phyloP scores from a whole-genome alignment of 176 grass and related monocot species.

The Hordeum vulgare region MorexV3_pseudomolecules_assembly NC_058522.1:301063605-301064104 shows the following conservation, averaged over 20 bases:
- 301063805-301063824: slow-evolving; percentile 60
- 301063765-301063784: background rate
- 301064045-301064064: background rate
- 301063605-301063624: slow-evolving; percentile 57
- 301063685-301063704: slow-evolving; percentile 54
- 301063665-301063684: slow-evolving; percentile 66
- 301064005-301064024: background rate
- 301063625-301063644: slow-evolving; percentile 68
- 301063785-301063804: slow-evolving; percentile 27
- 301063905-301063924: background rate
- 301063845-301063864: slow-evolving; percentile 67
- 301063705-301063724: slow-evolving; percentile 40
- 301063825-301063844: slow-evolving; percentile 67
- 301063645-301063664: slow-evolving; percentile 79
- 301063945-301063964: background rate
- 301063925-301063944: background rate
- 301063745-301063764: background rate
- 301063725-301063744: background rate
- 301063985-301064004: background rate
- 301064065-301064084: background rate
- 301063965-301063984: background rate
- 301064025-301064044: background rate
- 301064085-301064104: background rate
- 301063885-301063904: background rate
- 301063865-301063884: background rate